Conservation (phyloP, 1,284 basidiomycete genomes). For the Cronartium quercuum region DNA sequence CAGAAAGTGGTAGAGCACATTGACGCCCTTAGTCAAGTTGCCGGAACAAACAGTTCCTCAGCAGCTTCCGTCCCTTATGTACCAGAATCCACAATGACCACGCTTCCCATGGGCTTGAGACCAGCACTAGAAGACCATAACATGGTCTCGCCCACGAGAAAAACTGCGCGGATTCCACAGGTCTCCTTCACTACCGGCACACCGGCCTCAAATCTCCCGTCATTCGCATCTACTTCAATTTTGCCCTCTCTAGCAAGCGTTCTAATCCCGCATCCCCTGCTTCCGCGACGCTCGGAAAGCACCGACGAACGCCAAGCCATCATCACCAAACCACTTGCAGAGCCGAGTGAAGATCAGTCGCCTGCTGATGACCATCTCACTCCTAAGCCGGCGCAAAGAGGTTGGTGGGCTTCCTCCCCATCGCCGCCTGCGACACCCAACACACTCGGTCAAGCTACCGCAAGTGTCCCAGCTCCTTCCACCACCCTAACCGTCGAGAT, state of each 20-base stretch:
- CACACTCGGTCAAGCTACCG: neutral
- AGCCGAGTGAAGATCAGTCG: neutral
- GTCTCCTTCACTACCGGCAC: neutral
- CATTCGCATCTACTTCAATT: too few species aligned
- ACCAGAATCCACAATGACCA: too few species aligned
- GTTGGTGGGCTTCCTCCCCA: neutral
- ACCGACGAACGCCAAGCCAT: neutral
- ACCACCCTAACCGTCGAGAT: neutral
- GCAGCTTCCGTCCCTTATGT: neutral
- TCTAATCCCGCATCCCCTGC: too few species aligned
- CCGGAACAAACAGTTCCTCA: too few species aligned
- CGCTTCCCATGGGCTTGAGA: too few species aligned
- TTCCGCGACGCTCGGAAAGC: too few species aligned
- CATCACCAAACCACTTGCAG: neutral
- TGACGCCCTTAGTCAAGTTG: neutral
- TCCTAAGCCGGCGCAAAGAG: neutral
- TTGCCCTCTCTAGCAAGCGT: too few species aligned
- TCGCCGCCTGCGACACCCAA: neutral
- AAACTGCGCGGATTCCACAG: neutral
- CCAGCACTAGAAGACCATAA: neutral
- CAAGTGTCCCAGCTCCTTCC: neutral
- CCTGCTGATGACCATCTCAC: neutral
- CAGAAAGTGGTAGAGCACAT: constrained; percentile 22
- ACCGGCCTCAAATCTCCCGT: neutral
- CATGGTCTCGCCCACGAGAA: neutral